phyloP scores from a whole-genome alignment of 352 stramenopile genomes.

The Thalassiosira pacifica region DNA sequence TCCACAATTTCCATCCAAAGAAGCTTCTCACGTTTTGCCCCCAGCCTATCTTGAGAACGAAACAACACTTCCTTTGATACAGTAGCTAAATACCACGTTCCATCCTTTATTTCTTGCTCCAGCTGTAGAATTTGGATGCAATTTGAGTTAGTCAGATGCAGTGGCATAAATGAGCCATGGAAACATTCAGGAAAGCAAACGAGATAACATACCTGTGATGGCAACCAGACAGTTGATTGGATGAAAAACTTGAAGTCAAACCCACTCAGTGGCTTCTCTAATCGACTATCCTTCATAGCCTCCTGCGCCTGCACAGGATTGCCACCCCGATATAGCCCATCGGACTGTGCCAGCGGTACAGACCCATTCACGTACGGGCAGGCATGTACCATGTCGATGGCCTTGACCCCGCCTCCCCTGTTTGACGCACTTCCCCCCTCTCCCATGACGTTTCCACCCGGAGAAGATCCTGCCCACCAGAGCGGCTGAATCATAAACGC shows the following conservation, averaged over 20 bases:
- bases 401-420: constrained; percentile 41
- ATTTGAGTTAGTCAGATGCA: background rate
- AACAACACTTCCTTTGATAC: constrained; percentile 75
- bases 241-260: constrained; percentile 88
- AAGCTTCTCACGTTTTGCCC: constrained; percentile 77
- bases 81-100: constrained; percentile 73
- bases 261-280: constrained; percentile 70
- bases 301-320: constrained; percentile 78
- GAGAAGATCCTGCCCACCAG: constrained; percentile 79
- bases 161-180: background rate
- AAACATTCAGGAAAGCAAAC: background rate
- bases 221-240: constrained; percentile 79
- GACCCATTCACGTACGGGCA: constrained; percentile 75
- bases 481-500: constrained; percentile 86
- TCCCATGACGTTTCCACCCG: constrained; percentile 41
- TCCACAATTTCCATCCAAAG: constrained; percentile 86
- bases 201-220: constrained; percentile 35
- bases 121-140: constrained; percentile 28
- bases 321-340: constrained; percentile 81
- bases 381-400: constrained; percentile 77
- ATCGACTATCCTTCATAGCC: constrained; percentile 67
- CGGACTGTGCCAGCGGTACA: constrained; percentile 66
- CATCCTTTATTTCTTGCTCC: constrained; percentile 72
- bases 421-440: constrained; percentile 11
- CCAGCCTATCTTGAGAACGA: constrained; percentile 74